phyloP scores from a whole-genome alignment of 208 protist genomes.

The Sergeia podlipaevii region DNA sequence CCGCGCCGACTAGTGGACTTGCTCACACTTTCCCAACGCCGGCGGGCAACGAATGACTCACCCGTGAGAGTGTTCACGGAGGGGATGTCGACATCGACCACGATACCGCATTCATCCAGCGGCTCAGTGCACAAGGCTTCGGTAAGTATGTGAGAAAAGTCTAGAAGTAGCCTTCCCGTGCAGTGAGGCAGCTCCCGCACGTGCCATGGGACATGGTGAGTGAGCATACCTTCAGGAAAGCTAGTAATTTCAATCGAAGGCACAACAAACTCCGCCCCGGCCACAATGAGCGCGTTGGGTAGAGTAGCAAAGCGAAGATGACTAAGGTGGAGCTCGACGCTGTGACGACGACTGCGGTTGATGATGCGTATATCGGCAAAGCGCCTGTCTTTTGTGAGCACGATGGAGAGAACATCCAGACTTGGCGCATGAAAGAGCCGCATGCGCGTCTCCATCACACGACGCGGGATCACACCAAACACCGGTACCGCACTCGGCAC shows the following conservation, averaged over 20 bases:
- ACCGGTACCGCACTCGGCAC: slow-evolving; percentile 82
- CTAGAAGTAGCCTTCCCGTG: slow-evolving; percentile 47
- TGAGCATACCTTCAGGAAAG: slow-evolving; percentile 23
- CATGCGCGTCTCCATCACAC: slow-evolving; percentile 79
- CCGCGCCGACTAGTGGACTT: too few relatives aligned
- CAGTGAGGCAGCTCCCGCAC: slow-evolving; percentile 64
- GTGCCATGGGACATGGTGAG: slow-evolving; percentile 56
- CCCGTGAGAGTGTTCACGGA: too few relatives aligned
- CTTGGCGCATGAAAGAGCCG: slow-evolving; percentile 73
- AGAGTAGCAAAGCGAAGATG: slow-evolving; percentile 45
- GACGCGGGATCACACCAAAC: slow-evolving; percentile 82
- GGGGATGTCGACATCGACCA: slow-evolving; percentile 40
- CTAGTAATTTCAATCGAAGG: slow-evolving; percentile 73
- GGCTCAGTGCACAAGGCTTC: slow-evolving; percentile 62
- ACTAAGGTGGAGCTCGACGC: slow-evolving; percentile 72
- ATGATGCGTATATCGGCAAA: slow-evolving; percentile 70
- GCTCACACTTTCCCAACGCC: too few relatives aligned
- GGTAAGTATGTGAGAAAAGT: slow-evolving; percentile 44
- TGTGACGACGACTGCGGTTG: slow-evolving; percentile 72
- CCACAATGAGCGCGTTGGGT: slow-evolving; percentile 62
- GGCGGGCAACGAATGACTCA: too few relatives aligned
- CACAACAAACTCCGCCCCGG: slow-evolving; percentile 76
- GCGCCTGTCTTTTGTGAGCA: slow-evolving; percentile 57
- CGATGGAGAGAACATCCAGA: slow-evolving; percentile 48
- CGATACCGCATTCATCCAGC: slow-evolving; percentile 68